Conservation (phyloP, 1,284 basidiomycete genomes). For the Papiliotrema fonsecae region DNA sequence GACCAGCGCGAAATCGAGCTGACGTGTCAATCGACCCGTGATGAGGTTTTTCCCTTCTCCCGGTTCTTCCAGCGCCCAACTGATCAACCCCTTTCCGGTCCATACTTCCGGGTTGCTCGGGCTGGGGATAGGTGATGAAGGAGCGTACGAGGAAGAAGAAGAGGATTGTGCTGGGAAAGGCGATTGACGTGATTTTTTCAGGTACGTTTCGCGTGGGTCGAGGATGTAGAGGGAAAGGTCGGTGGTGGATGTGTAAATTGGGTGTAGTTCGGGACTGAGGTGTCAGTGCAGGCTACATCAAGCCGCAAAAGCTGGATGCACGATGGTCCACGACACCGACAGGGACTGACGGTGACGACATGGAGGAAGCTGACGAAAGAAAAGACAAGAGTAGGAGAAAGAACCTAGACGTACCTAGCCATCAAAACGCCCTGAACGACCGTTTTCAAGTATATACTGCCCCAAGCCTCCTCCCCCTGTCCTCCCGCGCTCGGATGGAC, state of each 20-base stretch:
- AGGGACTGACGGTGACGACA: neutral
- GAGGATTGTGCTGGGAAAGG: slow-evolving; percentile 10
- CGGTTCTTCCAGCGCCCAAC: slow-evolving; percentile 38
- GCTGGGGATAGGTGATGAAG: slow-evolving; percentile 1
- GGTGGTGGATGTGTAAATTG: slow-evolving; percentile 21
- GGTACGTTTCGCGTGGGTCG: slow-evolving; percentile 42
- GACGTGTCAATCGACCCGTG: slow-evolving; percentile 33
- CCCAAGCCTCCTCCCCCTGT: slow-evolving; percentile 36
- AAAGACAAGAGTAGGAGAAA: neutral
- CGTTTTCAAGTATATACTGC: slow-evolving; percentile 43
- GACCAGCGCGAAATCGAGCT: slow-evolving; percentile 13
- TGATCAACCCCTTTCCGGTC: slow-evolving; percentile 42
- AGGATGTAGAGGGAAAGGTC: slow-evolving; percentile 43
- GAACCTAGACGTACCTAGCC: slow-evolving; percentile 29
- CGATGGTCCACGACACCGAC: too few species aligned
- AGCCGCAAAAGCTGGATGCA: too few species aligned
- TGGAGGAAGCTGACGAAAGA: neutral
- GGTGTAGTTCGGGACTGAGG: slow-evolving; percentile 44
- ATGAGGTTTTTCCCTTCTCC: slow-evolving; percentile 42
- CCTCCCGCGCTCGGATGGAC: slow-evolving; percentile 33
- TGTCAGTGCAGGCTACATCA: too few species aligned
- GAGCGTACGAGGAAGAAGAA: slow-evolving; percentile 10
- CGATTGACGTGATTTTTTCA: slow-evolving; percentile 29
- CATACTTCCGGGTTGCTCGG: slow-evolving; percentile 25
- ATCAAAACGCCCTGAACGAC: slow-evolving; percentile 40